Evolutionary conservation across 208 protist genomes (phyloP).

Genomic region (Crithidia acanthocephali): DNA sequence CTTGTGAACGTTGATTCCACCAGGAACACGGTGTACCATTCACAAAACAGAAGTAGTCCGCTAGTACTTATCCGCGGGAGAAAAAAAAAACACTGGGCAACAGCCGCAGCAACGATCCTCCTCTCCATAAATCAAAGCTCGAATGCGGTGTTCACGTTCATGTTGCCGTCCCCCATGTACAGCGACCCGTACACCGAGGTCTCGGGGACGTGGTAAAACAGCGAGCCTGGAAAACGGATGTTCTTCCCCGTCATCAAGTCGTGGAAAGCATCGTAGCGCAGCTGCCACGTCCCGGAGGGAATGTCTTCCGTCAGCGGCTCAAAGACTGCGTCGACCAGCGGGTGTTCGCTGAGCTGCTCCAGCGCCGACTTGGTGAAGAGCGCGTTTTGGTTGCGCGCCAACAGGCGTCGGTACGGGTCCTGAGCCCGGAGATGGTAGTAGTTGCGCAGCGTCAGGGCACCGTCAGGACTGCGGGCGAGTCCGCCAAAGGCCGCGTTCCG

Average conservation of each 20-base stretch:
- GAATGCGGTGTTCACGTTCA: conserved; percentile 82
- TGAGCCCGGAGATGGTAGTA: conserved; percentile 84
- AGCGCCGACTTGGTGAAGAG: conserved; percentile 59
- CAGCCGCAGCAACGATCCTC: too few relatives aligned
- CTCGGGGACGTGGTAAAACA: conserved; percentile 87
- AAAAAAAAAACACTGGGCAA: too few relatives aligned
- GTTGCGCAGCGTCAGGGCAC: conserved; percentile 69
- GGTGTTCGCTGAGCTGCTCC: conserved; percentile 65
- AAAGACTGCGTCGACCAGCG: conserved; percentile 69
- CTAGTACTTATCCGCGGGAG: too few relatives aligned
- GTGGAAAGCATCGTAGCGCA: conserved; percentile 72
- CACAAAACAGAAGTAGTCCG: background rate
- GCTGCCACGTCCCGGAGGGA: conserved; percentile 69
- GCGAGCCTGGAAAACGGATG: conserved; percentile 64
- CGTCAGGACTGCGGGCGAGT: conserved; percentile 42
- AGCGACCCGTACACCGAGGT: conserved; percentile 73
- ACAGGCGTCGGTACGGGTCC: conserved; percentile 72
- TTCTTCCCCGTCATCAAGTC: conserved; percentile 76
- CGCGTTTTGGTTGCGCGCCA: conserved; percentile 44
- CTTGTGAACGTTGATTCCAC: background rate
- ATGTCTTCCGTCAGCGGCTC: conserved; percentile 78
- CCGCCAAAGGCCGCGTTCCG: conserved; percentile 66
- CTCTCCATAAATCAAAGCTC: conserved; percentile 71
- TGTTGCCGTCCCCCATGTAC: conserved; percentile 90
- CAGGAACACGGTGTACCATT: background rate